phyloP scores from a whole-genome alignment of 192 early-diverging fungal species.

The Coemansia brasiliensis region DNA sequence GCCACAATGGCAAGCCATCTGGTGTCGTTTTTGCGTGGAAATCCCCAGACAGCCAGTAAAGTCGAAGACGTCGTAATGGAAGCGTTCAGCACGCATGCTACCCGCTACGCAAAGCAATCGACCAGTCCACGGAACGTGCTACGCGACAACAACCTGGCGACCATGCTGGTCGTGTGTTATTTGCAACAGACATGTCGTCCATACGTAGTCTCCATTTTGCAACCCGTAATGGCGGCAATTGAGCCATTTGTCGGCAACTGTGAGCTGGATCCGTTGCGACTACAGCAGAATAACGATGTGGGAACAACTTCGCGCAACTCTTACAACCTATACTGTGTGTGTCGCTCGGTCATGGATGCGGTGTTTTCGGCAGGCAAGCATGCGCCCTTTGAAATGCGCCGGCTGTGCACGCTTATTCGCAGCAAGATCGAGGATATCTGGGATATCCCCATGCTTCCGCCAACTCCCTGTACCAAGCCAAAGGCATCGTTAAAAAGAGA shows the following conservation, averaged over 20 bases:
- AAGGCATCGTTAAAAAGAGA: slow-evolving; percentile 7
- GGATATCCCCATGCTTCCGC: slow-evolving; percentile 18
- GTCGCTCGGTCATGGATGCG: slow-evolving; percentile 47
- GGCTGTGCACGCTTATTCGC: slow-evolving; percentile 50
- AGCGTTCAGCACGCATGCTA: slow-evolving; percentile 42
- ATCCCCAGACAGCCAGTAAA: slow-evolving; percentile 36
- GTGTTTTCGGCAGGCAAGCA: slow-evolving; percentile 51
- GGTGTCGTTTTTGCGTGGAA: slow-evolving; percentile 51
- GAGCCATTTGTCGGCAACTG: slow-evolving; percentile 48
- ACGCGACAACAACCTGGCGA: slow-evolving; percentile 52
- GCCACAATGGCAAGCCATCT: slow-evolving; percentile 52
- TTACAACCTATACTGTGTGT: slow-evolving; percentile 53
- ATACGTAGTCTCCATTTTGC: slow-evolving; percentile 51
- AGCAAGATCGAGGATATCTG: slow-evolving; percentile 41
- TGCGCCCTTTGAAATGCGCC: slow-evolving; percentile 45
- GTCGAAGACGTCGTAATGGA: slow-evolving; percentile 47
- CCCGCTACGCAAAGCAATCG: slow-evolving; percentile 26
- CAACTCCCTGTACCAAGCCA: slow-evolving; percentile 11
- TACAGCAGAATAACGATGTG: slow-evolving; percentile 17
- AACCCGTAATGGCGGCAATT: slow-evolving; percentile 48
- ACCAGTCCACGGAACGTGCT: slow-evolving; percentile 36
- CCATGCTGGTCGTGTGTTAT: slow-evolving; percentile 54
- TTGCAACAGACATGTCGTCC: slow-evolving; percentile 48
- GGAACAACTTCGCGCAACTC: slow-evolving; percentile 35
- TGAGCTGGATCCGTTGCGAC: slow-evolving; percentile 52